A percentile compares a stretch with the other conserved stretches of the same genome.
Conservation (phyloP, 192 early-diverging fungal species). For the Coemansia sp. region DNA sequence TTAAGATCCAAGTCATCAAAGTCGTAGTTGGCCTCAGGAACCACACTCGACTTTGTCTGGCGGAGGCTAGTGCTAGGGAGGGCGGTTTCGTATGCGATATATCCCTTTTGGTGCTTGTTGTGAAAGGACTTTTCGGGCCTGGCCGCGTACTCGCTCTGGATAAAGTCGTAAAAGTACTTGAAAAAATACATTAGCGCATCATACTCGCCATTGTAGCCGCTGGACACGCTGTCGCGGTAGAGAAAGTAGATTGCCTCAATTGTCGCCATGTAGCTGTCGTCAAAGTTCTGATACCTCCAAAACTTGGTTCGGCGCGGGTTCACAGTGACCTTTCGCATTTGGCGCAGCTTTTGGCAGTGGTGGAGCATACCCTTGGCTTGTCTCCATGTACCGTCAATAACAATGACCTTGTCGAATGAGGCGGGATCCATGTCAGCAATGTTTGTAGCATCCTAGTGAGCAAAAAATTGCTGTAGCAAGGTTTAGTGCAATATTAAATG, state of each 20-base stretch:
- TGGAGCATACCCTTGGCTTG: conserved; percentile 73
- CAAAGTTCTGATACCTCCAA: conserved; percentile 87
- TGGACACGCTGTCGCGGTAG: conserved; percentile 75
- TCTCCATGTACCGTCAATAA: conserved; percentile 96
- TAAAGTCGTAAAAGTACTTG: conserved; percentile 85
- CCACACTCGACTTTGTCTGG: conserved; percentile 13
- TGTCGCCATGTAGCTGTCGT: conserved; percentile 79
- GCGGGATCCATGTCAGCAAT: conserved; percentile 66
- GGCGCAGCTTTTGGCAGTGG: conserved; percentile 49
- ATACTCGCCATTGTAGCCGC: conserved; percentile 73
- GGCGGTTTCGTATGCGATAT: conserved; percentile 61
- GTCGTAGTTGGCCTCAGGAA: conserved; percentile 37
- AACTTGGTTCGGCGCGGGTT: conserved; percentile 79
- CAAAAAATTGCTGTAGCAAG: conserved; percentile 23
- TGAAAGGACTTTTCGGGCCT: conserved; percentile 64
- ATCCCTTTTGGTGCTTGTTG: conserved; percentile 56
- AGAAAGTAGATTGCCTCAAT: conserved; percentile 97
- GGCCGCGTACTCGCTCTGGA: conserved; percentile 78
- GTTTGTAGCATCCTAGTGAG: conserved; percentile 62
- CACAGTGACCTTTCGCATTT: conserved; percentile 66
- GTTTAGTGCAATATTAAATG: not conserved
- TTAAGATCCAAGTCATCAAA: conserved; percentile 39
- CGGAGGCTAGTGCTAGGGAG: conserved; percentile 16
- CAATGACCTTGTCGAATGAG: conserved; percentile 75
- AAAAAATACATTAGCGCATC: conserved; percentile 93